phyloP scores from a whole-genome alignment of 441 rosid genomes.

The Biscutella auriculata region DNA sequence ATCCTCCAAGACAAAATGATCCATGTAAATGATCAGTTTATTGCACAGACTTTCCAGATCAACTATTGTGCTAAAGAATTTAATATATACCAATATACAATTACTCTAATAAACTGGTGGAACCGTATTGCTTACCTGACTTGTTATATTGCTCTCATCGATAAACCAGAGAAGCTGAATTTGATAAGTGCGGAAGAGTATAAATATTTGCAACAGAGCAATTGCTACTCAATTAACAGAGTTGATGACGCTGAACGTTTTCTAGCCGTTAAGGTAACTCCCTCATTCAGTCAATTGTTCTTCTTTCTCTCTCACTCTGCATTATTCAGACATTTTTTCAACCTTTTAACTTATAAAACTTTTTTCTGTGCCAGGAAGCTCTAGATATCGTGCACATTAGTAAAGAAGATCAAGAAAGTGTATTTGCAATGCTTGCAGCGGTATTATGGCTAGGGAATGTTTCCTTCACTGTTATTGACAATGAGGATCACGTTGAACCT shows the following conservation, averaged over 20 bases:
- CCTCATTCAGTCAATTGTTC: not conserved
- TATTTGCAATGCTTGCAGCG: conserved; percentile 91
- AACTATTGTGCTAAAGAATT: too few species aligned
- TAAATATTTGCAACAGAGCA: conserved; percentile 81
- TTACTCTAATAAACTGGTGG: too few species aligned
- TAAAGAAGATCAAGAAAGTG: conserved; percentile 95
- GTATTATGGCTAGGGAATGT: conserved; percentile 92
- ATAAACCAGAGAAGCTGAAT: conserved; percentile 86
- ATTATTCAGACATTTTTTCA: not conserved
- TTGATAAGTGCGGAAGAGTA: conserved; percentile 70
- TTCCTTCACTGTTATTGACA: conserved; percentile 67
- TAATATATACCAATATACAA: too few species aligned
- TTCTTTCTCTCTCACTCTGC: conserved; percentile 2
- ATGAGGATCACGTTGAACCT: conserved; percentile 91
- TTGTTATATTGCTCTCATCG: too few species aligned
- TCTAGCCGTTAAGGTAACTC: conserved; percentile 49
- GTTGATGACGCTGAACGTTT: conserved; percentile 82
- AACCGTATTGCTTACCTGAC: too few species aligned
- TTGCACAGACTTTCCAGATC: too few species aligned
- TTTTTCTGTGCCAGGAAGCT: conserved; percentile 62
- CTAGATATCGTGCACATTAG: conserved; percentile 87
- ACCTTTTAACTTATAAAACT: not conserved
- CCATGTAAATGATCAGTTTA: too few species aligned
- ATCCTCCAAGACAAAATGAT: too few species aligned
- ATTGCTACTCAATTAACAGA: conserved; percentile 64